Evolutionary conservation across 306 rosid species (phyloP), one percentile per base, ranked within the genome.

Genomic region (Abrus precatorius): DNA sequence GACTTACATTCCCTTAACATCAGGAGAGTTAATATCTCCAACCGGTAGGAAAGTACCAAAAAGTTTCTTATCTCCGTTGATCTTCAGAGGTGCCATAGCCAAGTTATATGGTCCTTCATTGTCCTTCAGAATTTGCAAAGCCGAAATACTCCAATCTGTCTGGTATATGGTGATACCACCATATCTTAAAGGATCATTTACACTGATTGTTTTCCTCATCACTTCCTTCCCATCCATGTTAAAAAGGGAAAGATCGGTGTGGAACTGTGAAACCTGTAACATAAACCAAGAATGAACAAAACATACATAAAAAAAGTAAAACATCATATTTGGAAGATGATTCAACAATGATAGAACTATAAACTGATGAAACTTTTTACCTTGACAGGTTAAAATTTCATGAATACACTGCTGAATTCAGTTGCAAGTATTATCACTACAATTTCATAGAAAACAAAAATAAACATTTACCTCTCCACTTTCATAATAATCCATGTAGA

Each of bases 21-120:
- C 77, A 12, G 94, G 91, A 56, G 98, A 81, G 78, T 91, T 86
- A 5, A 78, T 78, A 85, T 95, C 92, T 75, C 97, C 97, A 36
- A 93, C 78, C 0, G 99, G 99, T 86, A 95, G 84, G 84, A 95
- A 93, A 74, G 98, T 88, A 29, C 96, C 98, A 67, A 38, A 95
- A 73, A 93, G 97, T 87, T 93, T 93, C 94, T 95, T 95, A 89
- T 95, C 98, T 75, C 99, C 98, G 40, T 91, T 93, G 85, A 95
- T 79, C 90, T 95, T 54, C 74, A 95, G 89, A 80, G 98, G 98
- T 3, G 97, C 99, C 97, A 91, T 69, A 49, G 99, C 98, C 87
- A 95, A 89, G 86, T 95, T 95, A 81, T 86, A 95, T 55, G 99
- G 99, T 79, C 99, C 97, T 84, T 95, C 94, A 43, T 89, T 84